Evolutionary conservation across 192 early-diverging fungal genomes (phyloP), one percentile per base, ranked within the genome.

Genomic region (Funneliformis geosporum): DNA sequence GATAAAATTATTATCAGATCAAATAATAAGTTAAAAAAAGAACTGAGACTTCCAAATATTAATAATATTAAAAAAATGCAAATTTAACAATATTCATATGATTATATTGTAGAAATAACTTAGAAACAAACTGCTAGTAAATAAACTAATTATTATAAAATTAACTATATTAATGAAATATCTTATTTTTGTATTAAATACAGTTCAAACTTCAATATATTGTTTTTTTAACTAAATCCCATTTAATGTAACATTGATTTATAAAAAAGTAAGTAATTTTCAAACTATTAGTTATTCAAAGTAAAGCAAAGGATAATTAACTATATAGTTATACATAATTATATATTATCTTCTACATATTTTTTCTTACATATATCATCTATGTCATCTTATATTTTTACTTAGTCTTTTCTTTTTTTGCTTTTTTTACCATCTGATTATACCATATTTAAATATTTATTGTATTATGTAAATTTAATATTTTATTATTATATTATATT

Each of bases 41-140:
- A 33, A 33, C 33, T 2, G 2, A 33, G n/a, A n/a, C n/a, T n/a
- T n/a, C 33, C 43, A 44, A 44, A 44, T 44, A 44, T 5, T 44
- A 44, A 5, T 5, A 44, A 44, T 44, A 44, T 9, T 44, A 44
- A 5, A 44, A 68, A 68, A 68, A 18, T 3, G 5, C 40, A 7
- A 7, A 9, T 5, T 18, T 8, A 68, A 42, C 14, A 18, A 1
- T 42, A 68, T 68, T 42, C 39, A 42, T 39, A 68, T 68, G 16
- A 43, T 68, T 68, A 68, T 68, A 42, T 42, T 68, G 38, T 68
- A 42, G 14, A 68, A 68, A 68, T 16, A 68, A 68, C 66, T 21
- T 68, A 39, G 66, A 6, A 14, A 42, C 5, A 38, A 5, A 16
- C 5, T 16, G 6, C 59, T 27, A 68, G 40, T 0, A 68, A 68